Conservation (phyloP, 495 filamentous ascomycete genomes). For the Talaromyces proteolyticus region DNA sequence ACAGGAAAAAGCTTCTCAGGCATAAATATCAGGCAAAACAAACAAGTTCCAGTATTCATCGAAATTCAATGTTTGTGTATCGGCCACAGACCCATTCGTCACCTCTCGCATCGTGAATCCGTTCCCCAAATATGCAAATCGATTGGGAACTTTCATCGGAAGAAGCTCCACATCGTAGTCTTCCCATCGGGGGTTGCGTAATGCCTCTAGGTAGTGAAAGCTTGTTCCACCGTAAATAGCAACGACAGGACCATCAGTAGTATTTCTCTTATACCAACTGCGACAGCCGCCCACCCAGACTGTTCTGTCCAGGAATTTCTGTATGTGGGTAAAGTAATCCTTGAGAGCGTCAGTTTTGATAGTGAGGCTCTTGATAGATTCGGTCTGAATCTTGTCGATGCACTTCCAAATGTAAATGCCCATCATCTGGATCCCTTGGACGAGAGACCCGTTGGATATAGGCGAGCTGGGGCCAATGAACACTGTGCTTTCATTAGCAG, state of each 20-base stretch:
- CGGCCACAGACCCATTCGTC: slow-evolving; percentile 8
- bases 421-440: slow-evolving; percentile 24
- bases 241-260: slow-evolving; percentile 10
- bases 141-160: slow-evolving; percentile 26
- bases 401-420: slow-evolving; percentile 35
- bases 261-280: slow-evolving; percentile 40
- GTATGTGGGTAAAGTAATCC: slow-evolving; percentile 26
- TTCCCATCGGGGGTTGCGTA: slow-evolving; percentile 38
- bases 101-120: slow-evolving; percentile 18
- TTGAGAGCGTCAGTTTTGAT: slow-evolving; percentile 19
- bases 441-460: slow-evolving; percentile 22
- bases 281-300: slow-evolving; percentile 35
- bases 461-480: slow-evolving; percentile 40
- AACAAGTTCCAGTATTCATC: slow-evolving; percentile 14
- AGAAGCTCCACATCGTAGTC: slow-evolving; percentile 37
- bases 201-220: slow-evolving; percentile 45
- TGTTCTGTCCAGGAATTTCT: slow-evolving; percentile 25
- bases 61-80: slow-evolving; percentile 12
- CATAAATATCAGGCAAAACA: slow-evolving; percentile 9
- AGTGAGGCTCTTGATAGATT: slow-evolving; percentile 16
- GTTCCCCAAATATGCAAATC: slow-evolving; percentile 44
- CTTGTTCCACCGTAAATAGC: slow-evolving; percentile 28
- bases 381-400: slow-evolving; percentile 25
- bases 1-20: no score
- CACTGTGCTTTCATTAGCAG: no score